Conservation (phyloP, 176 grass and related monocot species). For the Aechmea fasciata region DNA sequence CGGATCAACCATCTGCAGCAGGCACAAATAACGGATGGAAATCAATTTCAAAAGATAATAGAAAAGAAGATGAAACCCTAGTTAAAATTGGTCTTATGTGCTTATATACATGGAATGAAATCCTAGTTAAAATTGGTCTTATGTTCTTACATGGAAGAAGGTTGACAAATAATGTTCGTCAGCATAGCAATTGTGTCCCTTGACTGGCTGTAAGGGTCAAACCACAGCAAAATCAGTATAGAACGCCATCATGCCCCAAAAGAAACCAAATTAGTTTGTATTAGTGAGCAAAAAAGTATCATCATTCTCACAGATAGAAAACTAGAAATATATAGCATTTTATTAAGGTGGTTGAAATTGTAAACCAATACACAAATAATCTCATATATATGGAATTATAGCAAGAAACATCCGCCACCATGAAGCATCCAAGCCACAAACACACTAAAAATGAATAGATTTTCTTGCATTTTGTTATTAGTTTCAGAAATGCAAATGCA, state of each 20-base stretch:
- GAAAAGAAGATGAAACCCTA: background rate
- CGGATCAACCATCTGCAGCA: slow-evolving; percentile 73
- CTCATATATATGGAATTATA: too few relatives aligned
- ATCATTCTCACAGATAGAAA: background rate
- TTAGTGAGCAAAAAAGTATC: background rate
- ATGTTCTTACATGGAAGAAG: slow-evolving; percentile 56
- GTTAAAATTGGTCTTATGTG: slow-evolving; percentile 11
- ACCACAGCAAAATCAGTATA: slow-evolving; percentile 22
- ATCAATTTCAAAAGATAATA: background rate
- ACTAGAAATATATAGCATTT: background rate
- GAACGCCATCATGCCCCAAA: slow-evolving; percentile 5
- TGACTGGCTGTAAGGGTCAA: slow-evolving; percentile 55
- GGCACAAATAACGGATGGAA: background rate
- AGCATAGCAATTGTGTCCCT: slow-evolving; percentile 81
- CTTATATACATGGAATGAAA: slow-evolving; percentile 40
- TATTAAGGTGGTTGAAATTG: too few relatives aligned
- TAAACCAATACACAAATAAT: too few relatives aligned
- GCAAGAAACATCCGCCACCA: too few relatives aligned
- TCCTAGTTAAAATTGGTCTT: slow-evolving; percentile 9
- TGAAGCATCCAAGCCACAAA: too few relatives aligned
- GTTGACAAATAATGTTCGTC: slow-evolving; percentile 92
- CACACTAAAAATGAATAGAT: too few relatives aligned
- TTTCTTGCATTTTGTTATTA: too few relatives aligned
- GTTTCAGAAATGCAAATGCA: too few relatives aligned
- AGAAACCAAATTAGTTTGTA: background rate